Conservation (phyloP, 2,329 filamentous ascomycete genomes). For the Ophiostoma perfectum region DNA sequence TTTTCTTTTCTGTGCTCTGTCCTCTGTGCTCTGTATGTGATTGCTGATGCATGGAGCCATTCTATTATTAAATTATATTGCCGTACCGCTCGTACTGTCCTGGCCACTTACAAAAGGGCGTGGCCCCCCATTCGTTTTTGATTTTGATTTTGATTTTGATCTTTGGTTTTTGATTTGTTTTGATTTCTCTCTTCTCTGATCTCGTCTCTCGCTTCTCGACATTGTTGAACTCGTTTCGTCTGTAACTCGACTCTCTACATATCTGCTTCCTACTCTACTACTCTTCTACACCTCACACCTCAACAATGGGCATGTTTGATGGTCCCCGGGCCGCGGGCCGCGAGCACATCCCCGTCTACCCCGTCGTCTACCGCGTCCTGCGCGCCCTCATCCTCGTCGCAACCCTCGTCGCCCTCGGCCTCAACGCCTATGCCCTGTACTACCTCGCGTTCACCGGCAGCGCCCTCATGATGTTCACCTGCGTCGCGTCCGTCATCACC, state of each 20-base stretch:
- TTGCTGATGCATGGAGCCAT: not conserved
- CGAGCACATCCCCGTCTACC: conserved; percentile 45
- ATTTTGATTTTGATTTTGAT: not conserved
- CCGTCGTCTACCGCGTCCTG: conserved; percentile 40
- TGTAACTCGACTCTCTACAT: too few relatives aligned
- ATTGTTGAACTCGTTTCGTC: too few relatives aligned
- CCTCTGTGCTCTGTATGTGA: not conserved
- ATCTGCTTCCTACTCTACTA: too few relatives aligned
- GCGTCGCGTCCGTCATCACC: conserved; percentile 41
- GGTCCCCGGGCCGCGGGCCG: conserved; percentile 34
- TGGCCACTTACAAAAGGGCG: not conserved
- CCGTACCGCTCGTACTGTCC: not conserved
- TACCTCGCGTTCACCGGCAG: conserved; percentile 35
- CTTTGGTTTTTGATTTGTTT: not conserved
- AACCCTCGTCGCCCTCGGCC: conserved; percentile 42
- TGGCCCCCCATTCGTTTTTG: not conserved
- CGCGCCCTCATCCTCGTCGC: conserved; percentile 45
- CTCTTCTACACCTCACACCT: not conserved
- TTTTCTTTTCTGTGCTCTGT: not conserved
- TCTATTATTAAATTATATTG: not conserved
- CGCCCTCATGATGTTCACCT: conserved; percentile 37
- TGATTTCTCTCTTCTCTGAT: not conserved
- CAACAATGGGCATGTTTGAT: not conserved
- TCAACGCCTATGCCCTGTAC: conserved; percentile 42
- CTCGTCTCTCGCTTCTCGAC: too few relatives aligned